Evolutionary conservation across 495 filamentous ascomycete genomes (phyloP).

Genomic region (Penicillium verhagenii): DNA sequence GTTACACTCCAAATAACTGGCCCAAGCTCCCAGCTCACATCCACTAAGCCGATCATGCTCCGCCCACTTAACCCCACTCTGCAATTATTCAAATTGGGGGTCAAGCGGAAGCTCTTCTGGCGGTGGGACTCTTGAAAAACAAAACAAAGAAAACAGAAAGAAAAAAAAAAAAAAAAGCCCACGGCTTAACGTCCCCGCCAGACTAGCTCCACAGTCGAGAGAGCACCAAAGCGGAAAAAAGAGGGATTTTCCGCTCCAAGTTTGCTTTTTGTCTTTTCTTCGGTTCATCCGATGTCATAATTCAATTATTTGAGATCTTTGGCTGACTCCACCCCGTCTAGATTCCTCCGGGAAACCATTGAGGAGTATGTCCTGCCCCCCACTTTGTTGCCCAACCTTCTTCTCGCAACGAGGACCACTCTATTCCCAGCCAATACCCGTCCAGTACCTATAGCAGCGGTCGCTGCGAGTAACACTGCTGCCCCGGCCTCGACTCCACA

Average conservation of each 20-base stretch:
- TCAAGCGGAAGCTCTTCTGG: constrained; percentile 13
- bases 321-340: constrained; percentile 38
- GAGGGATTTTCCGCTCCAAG: constrained; percentile 10
- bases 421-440: constrained; percentile 78
- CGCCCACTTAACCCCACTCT: constrained; percentile 25
- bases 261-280: constrained; percentile 7
- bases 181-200: constrained; percentile 10
- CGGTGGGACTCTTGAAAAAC: constrained; percentile 5
- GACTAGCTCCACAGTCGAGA: constrained; percentile 28
- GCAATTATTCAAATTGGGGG: constrained; percentile 12
- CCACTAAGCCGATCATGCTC: constrained; percentile 30
- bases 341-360: constrained; percentile 73
- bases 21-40: constrained; percentile 35
- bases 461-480: constrained; percentile 22
- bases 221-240: constrained; percentile 5
- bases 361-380: constrained; percentile 63
- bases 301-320: constrained; percentile 15
- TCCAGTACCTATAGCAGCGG: constrained; percentile 25
- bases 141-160: no score
- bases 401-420: constrained; percentile 67
- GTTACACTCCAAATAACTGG: constrained; percentile 26
- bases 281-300: constrained; percentile 19
- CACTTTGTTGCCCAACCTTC: constrained; percentile 66
- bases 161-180: constrained; percentile 4
- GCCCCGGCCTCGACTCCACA: constrained; percentile 28